Percentiles rank a stretch among this genome's conserved stretches.
phyloP scores from a whole-genome alignment of 768 basidiomycete species.

The Agaricus subrufescens region DNA sequence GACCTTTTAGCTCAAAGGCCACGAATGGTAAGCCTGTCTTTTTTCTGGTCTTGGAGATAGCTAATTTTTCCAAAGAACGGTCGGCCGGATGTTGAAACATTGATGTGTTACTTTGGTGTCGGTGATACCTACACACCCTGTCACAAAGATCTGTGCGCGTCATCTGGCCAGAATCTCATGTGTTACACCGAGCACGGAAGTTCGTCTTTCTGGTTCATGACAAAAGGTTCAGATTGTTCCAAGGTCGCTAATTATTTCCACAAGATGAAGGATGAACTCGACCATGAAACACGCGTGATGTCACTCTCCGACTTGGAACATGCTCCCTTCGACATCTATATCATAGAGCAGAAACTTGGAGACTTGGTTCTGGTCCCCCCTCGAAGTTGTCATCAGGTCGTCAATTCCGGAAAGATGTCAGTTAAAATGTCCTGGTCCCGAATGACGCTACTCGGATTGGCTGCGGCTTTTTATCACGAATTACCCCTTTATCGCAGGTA shows the following conservation, averaged over 20 bases:
- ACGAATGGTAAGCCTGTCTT: slow-evolving; percentile 33
- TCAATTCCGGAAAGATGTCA: slow-evolving; percentile 76
- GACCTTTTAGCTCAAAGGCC: slow-evolving; percentile 60
- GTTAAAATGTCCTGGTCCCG: slow-evolving; percentile 86
- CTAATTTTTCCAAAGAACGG: slow-evolving; percentile 1
- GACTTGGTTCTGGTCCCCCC: slow-evolving; percentile 82
- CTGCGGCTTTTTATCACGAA: slow-evolving; percentile 62
- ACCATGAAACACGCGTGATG: slow-evolving; percentile 68
- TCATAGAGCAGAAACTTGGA: slow-evolving; percentile 69
- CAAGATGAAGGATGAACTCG: slow-evolving; percentile 51
- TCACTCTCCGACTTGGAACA: slow-evolving; percentile 57
- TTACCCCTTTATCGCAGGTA: slow-evolving; percentile 79
- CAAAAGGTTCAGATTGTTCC: slow-evolving; percentile 51
- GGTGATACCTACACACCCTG: slow-evolving; percentile 82
- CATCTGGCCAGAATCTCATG: slow-evolving; percentile 86
- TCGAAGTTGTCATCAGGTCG: slow-evolving; percentile 78
- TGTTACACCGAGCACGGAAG: slow-evolving; percentile 70
- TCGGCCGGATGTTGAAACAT: slow-evolving; percentile 51
- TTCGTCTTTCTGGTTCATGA: slow-evolving; percentile 88
- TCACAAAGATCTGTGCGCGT: slow-evolving; percentile 83
- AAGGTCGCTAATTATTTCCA: slow-evolving; percentile 58
- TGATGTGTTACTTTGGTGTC: slow-evolving; percentile 83
- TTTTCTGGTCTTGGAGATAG: not conserved
- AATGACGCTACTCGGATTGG: slow-evolving; percentile 65
- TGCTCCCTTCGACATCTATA: slow-evolving; percentile 66